Conservation (phyloP, 768 basidiomycete genomes). For the Tricholoma furcatifolium region DNA sequence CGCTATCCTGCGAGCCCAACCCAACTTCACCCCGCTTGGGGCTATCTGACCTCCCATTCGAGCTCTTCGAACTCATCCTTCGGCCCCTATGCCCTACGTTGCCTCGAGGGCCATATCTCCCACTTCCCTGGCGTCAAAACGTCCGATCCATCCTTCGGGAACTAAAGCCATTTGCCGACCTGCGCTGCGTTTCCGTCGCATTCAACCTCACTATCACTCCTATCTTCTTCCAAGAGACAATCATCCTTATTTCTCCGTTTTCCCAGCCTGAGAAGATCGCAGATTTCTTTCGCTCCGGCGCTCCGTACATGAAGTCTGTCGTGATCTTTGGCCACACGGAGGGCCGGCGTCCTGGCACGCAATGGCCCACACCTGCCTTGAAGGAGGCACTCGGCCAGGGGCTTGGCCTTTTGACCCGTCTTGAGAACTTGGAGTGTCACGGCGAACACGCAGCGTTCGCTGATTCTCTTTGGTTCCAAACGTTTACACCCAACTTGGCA, state of each 20-base stretch:
- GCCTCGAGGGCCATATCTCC: slow-evolving; percentile 7
- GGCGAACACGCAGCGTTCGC: slow-evolving; percentile 7
- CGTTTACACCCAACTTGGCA: slow-evolving; percentile 2
- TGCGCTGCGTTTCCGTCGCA: slow-evolving; percentile 6
- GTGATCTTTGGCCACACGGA: slow-evolving; percentile 9
- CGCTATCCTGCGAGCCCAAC: not conserved
- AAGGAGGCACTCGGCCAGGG: slow-evolving; percentile 8
- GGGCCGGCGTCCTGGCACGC: slow-evolving; percentile 2
- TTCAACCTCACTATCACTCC: slow-evolving; percentile 5
- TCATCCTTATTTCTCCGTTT: slow-evolving; percentile 5
- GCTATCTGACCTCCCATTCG: slow-evolving; percentile 4
- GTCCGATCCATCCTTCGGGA: slow-evolving; percentile 1
- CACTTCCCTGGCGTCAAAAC: slow-evolving; percentile 6
- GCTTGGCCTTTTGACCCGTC: slow-evolving; percentile 7
- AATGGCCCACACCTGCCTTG: slow-evolving; percentile 4
- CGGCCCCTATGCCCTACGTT: slow-evolving; percentile 1
- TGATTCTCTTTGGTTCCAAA: slow-evolving; percentile 5
- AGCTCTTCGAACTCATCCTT: slow-evolving; percentile 6
- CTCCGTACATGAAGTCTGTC: slow-evolving; percentile 2
- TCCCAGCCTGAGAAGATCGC: slow-evolving; percentile 2
- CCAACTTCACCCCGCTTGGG: not conserved
- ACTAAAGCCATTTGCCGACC: slow-evolving; percentile 5
- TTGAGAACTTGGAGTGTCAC: slow-evolving; percentile 9
- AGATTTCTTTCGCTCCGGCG: slow-evolving; percentile 6
- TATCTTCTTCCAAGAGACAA: slow-evolving; percentile 6